These are phyloP conservation scores for Chenopodium berlandieri DNA, from an alignment of 148 eudicot species.

Conservation along the genomic window DNA sequence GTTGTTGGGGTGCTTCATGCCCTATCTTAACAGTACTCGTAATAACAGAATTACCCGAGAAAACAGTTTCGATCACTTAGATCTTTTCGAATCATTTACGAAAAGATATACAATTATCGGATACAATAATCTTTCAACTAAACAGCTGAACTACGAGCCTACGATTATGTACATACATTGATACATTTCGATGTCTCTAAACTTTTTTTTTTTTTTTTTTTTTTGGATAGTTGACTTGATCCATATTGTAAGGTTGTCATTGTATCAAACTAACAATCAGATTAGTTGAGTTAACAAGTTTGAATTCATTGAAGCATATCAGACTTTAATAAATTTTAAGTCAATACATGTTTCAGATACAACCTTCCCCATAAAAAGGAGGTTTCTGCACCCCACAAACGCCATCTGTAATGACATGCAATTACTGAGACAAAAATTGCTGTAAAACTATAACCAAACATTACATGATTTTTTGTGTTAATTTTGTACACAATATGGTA, in stretches of 20 bases:
- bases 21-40: background rate
- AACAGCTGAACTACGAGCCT: background rate
- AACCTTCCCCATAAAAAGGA: constrained; percentile 2
- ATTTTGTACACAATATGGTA: too few species aligned
- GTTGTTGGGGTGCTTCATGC: constrained; percentile 1
- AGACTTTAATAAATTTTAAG: background rate
- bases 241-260: constrained; percentile 14
- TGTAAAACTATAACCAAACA: background rate
- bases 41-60: background rate
- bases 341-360: constrained; percentile 4
- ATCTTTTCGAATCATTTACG: background rate
- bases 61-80: background rate
- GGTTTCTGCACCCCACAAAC: background rate
- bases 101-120: background rate
- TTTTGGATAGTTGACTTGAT: background rate
- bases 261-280: background rate
- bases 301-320: background rate
- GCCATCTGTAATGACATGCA: background rate
- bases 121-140: background rate
- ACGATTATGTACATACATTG: too few species aligned
- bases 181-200: background rate
- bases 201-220: too few species aligned
- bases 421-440: background rate
- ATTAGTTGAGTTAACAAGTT: background rate
- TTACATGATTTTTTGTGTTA: background rate